phyloP scores from a whole-genome alignment of 2,329 filamentous ascomycete species.

The Cladosporium halotolerans region DNA sequence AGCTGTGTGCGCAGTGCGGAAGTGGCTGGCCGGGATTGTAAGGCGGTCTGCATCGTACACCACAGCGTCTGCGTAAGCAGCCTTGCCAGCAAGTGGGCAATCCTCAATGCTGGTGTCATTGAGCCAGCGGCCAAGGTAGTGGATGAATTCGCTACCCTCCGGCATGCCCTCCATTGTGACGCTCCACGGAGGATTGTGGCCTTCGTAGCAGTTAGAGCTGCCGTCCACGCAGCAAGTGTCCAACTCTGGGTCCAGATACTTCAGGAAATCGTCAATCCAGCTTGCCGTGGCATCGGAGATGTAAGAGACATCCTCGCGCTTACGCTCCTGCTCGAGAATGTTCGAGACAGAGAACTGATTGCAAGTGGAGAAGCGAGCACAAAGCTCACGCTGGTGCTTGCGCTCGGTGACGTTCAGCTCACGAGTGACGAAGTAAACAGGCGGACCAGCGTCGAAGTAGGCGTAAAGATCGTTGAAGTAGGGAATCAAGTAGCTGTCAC shows the following conservation, averaged over 20 bases:
- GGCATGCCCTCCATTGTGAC: slow-evolving; percentile 87
- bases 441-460: slow-evolving; percentile 86
- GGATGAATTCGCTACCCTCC: slow-evolving; percentile 80
- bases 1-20: slow-evolving; percentile 83
- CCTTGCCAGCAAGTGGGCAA: slow-evolving; percentile 83
- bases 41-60: slow-evolving; percentile 63
- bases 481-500: slow-evolving; percentile 86
- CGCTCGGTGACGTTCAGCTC: slow-evolving; percentile 73
- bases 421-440: slow-evolving; percentile 90
- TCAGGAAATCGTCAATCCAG: slow-evolving; percentile 95
- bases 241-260: slow-evolving; percentile 87
- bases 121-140: slow-evolving; percentile 80
- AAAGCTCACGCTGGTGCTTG: slow-evolving; percentile 74
- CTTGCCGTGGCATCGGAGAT: slow-evolving; percentile 83
- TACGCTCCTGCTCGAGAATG: slow-evolving; percentile 88
- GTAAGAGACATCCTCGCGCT: slow-evolving; percentile 79
- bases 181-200: slow-evolving; percentile 77
- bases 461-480: slow-evolving; percentile 95
- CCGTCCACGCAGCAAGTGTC: slow-evolving; percentile 64
- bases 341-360: slow-evolving; percentile 78
- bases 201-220: slow-evolving; percentile 65
- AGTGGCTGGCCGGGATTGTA: slow-evolving; percentile 77
- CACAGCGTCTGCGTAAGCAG: slow-evolving; percentile 78
- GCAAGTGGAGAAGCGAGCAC: slow-evolving; percentile 86
- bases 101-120: slow-evolving; percentile 70